Conservation (phyloP, 2,329 filamentous ascomycete genomes). For the Xylariaceae sp. region DNA sequence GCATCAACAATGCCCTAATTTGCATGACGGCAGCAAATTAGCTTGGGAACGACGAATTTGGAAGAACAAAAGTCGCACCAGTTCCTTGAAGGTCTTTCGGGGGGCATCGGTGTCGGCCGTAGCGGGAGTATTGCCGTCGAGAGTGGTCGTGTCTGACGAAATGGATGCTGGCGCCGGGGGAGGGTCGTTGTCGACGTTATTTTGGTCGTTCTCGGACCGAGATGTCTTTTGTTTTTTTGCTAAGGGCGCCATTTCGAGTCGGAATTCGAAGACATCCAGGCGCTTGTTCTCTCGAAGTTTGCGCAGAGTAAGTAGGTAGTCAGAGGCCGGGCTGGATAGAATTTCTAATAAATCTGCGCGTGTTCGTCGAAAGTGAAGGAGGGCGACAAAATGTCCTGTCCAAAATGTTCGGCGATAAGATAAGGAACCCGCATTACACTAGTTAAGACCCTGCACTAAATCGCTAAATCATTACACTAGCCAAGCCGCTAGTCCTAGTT, state of each 20-base stretch:
- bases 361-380: neutral
- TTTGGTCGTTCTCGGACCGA: slow-evolving; percentile 21
- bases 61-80: slow-evolving; percentile 55
- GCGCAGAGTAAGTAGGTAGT: neutral
- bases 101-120: slow-evolving; percentile 24
- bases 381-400: slow-evolving; percentile 5
- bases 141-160: slow-evolving; percentile 23
- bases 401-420: slow-evolving; percentile 7
- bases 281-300: neutral
- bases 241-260: slow-evolving; percentile 8
- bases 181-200: slow-evolving; percentile 14
- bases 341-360: neutral
- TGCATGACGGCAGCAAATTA: neutral
- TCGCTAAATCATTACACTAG: too few species aligned
- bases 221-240: slow-evolving; percentile 42
- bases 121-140: slow-evolving; percentile 14
- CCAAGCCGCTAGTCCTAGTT: too few species aligned
- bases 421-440: slow-evolving; percentile 1
- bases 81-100: slow-evolving; percentile 62
- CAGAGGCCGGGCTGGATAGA: neutral
- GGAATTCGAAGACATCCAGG: neutral
- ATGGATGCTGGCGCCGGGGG: slow-evolving; percentile 1
- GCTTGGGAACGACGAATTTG: neutral
- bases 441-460: too few species aligned
- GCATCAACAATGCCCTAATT: slow-evolving; percentile 73